Conservation (phyloP, 371 early-diverging fungal species). For the Lichtheimia ornata region DNA sequence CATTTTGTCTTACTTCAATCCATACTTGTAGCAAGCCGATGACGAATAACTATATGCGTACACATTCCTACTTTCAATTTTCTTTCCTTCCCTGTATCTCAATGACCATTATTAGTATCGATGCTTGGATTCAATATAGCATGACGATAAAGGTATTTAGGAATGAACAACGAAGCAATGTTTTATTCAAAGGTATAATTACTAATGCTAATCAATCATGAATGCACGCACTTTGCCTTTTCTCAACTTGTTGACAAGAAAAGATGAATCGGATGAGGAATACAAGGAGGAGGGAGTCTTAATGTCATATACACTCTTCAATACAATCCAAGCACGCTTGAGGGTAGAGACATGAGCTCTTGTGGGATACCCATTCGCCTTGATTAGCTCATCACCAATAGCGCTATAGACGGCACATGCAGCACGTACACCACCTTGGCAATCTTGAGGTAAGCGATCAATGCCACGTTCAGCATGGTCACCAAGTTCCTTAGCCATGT, state of each 20-base stretch:
- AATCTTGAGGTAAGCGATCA: constrained; percentile 31
- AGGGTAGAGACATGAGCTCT: constrained; percentile 27
- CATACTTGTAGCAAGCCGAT: no score
- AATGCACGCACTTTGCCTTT: constrained; percentile 21
- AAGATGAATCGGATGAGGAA: constrained; percentile 5
- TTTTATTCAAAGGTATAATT: no score
- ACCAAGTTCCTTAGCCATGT: constrained; percentile 28
- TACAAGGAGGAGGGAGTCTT: neutral
- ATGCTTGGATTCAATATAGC: no score
- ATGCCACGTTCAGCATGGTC: constrained; percentile 37
- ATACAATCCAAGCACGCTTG: constrained; percentile 25
- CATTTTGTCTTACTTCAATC: no score
- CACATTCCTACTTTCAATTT: no score
- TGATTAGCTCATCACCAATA: constrained; percentile 39
- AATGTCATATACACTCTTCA: constrained; percentile 28
- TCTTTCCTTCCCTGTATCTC: no score
- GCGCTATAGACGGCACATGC: constrained; percentile 54
- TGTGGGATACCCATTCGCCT: constrained; percentile 32
- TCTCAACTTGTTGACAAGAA: constrained; percentile 1
- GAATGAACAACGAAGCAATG: no score
- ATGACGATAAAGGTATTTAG: no score
- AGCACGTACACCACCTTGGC: constrained; percentile 47
- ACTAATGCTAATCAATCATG: constrained; percentile 12
- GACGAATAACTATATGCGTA: no score
- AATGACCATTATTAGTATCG: no score